phyloP scores from a whole-genome alignment of 805 yeast species.

The Wickerhamiella slavikovae region DNA sequence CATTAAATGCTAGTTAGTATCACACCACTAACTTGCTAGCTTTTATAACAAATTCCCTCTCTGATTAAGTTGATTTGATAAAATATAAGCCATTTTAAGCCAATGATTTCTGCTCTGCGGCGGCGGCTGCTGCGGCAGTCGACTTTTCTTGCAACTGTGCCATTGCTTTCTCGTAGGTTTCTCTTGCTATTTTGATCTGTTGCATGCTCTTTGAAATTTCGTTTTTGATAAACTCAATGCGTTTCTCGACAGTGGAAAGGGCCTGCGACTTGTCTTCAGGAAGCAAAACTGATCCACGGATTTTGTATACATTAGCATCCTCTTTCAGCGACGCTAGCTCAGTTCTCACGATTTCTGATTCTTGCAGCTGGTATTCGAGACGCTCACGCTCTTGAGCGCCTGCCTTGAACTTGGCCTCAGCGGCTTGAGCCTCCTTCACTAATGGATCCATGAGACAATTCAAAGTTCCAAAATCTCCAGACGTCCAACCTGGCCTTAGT shows the following conservation, averaged over 20 bases:
- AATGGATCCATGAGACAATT: slow-evolving; percentile 6
- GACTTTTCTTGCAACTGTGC: too few relatives aligned
- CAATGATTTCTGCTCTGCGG: too few relatives aligned
- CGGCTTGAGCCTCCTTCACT: slow-evolving; percentile 8
- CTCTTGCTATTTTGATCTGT: too few relatives aligned
- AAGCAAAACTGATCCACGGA: slow-evolving; percentile 78
- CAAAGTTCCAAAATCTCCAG: too few relatives aligned
- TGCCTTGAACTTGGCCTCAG: slow-evolving; percentile 21
- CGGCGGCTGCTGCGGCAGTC: too few relatives aligned
- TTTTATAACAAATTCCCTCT: too few relatives aligned
- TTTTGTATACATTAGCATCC: slow-evolving; percentile 62
- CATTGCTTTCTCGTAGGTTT: too few relatives aligned
- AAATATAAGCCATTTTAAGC: too few relatives aligned
- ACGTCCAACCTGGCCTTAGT: background rate
- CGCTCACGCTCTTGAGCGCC: slow-evolving; percentile 57
- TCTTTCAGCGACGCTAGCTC: slow-evolving; percentile 52
- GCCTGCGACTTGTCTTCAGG: slow-evolving; percentile 83
- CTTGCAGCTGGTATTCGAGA: slow-evolving; percentile 86
- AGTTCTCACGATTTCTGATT: slow-evolving; percentile 67
- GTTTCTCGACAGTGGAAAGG: slow-evolving; percentile 58
- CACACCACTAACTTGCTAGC: too few relatives aligned
- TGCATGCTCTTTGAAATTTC: too few relatives aligned
- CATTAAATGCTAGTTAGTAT: too few relatives aligned
- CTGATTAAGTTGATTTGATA: too few relatives aligned
- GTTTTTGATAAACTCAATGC: slow-evolving; percentile 65